phyloP scores from a whole-genome alignment of 2,329 filamentous ascomycete species.

The Aspergillus fischeri region DNA sequence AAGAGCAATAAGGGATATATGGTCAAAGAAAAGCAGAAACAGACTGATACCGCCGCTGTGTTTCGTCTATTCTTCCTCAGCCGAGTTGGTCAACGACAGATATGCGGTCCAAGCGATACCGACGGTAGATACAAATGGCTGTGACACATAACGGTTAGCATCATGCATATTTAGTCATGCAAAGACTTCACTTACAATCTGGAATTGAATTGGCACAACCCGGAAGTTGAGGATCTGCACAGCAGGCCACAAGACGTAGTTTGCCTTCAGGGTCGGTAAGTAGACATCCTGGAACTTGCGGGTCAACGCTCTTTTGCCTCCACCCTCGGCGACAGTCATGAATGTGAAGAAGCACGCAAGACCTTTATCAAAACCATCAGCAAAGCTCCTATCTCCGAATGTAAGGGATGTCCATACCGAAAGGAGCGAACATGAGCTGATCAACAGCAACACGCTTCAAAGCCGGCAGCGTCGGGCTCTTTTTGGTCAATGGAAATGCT shows the following conservation, averaged over 20 bases:
- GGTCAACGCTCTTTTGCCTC: conserved; percentile 71
- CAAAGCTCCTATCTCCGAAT: conserved; percentile 4
- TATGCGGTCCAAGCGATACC: conserved; percentile 98
- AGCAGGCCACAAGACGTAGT: conserved; percentile 90
- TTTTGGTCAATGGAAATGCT: conserved; percentile 80
- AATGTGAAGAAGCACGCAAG: conserved; percentile 87
- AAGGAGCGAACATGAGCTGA: conserved; percentile 87
- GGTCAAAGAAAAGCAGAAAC: neutral
- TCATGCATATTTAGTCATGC: neutral
- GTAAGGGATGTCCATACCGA: conserved; percentile 53
- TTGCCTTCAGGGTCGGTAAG: conserved; percentile 88
- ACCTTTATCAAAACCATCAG: conserved; percentile 42
- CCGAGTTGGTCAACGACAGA: conserved; percentile 83
- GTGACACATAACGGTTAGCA: conserved; percentile 3
- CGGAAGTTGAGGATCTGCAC: conserved; percentile 98
- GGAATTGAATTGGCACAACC: conserved; percentile 89
- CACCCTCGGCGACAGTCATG: conserved; percentile 95
- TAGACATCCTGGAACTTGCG: conserved; percentile 93
- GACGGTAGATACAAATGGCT: conserved; percentile 94
- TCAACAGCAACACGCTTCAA: conserved; percentile 89
- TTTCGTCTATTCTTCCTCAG: conserved; percentile 59
- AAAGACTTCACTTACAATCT: conserved; percentile 66
- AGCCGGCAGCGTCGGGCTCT: conserved; percentile 67
- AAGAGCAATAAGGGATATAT: neutral
- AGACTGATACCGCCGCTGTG: neutral